Evolutionary conservation across 192 early-diverging fungal species (phyloP), one percentile per base, ranked within the genome.

Genomic region (Linnemannia schmuckeri): DNA sequence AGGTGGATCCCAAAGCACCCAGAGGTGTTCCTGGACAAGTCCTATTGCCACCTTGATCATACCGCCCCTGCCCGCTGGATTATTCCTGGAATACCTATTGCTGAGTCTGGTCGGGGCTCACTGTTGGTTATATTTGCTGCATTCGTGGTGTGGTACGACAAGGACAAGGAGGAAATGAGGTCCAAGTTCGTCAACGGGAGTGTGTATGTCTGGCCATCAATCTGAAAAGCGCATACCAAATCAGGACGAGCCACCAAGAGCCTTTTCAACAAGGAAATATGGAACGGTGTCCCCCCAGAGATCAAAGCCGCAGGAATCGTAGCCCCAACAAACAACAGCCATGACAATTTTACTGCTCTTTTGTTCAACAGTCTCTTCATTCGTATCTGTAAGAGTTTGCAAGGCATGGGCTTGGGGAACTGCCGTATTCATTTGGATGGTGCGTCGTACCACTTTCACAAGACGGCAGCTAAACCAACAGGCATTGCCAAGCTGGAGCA

Each of bases 31-130:
- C 37, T 82, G 0, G 52, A 82, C 30, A 74, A 76, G 38, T 71
- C 74, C 1, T 82, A 76, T 22, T 82, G 80, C 38, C 68, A 75
- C 17, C 41, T 76, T 8, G 80, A 82, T 37, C 80, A 82, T 40
- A n/a, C 40, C 17, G 47, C 68, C 35, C 40, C 68, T 42, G 18
- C n/a, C 4, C 44, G 72, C 30, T 81, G 79, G 79, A 63, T 75
- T 8, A 12, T n/a, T 7, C n/a, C 37, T 33, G 79, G 79, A 1
- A 47, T 27, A 30, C 47, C 41, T 42, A 52, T 81, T 33, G 7
- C 38, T 12, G 74, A 75, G 38, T 52, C 74, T 7, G 80, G 80
- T 33, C 30, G 37, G 2, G 35, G 75, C 47, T 69, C 74, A 33
- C 42, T 82, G 18, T 40, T 82, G 24, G 69, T 76, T 13, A 82